Evolutionary conservation across 768 basidiomycete genomes (phyloP).

Genomic region (Flagelloscypha sp.): DNA sequence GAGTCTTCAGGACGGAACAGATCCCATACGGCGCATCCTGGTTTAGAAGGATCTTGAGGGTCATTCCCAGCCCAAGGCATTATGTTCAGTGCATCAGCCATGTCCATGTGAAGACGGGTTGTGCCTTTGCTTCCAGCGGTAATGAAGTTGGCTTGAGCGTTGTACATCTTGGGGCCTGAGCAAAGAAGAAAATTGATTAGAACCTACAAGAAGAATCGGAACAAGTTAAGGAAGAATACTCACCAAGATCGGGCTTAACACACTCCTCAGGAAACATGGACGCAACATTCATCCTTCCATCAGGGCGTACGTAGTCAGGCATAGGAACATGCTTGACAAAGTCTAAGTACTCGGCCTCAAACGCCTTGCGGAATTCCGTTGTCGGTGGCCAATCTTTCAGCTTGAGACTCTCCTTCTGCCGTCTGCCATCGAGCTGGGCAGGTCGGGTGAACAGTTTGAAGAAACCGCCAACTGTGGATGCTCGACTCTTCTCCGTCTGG

Average conservation of each 20-base stretch:
- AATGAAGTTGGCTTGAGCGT: constrained; percentile 71
- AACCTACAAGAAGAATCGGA: not conserved
- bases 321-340: constrained; percentile 79
- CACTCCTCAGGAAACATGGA: constrained; percentile 82
- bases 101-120: constrained; percentile 89
- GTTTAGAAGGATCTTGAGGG: constrained; percentile 43
- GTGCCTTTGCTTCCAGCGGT: constrained; percentile 67
- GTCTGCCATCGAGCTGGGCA: constrained; percentile 53
- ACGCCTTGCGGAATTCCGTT: constrained; percentile 72
- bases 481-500: constrained; percentile 57
- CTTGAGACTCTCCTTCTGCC: constrained; percentile 26
- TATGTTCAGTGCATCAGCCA: constrained; percentile 89
- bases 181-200: constrained; percentile 11
- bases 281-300: constrained; percentile 82
- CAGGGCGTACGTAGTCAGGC: constrained; percentile 83
- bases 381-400: constrained; percentile 90
- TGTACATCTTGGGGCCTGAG: constrained; percentile 91
- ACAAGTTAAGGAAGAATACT: constrained; percentile 17
- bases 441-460: constrained; percentile 76
- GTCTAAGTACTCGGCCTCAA: constrained; percentile 82
- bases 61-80: constrained; percentile 66
- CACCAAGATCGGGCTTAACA: constrained; percentile 73
- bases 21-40: constrained; percentile 89
- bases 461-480: constrained; percentile 67
- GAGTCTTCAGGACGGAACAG: constrained; percentile 79